phyloP scores from a whole-genome alignment of 345 rosid species.

The Brassica rapa region DNA sequence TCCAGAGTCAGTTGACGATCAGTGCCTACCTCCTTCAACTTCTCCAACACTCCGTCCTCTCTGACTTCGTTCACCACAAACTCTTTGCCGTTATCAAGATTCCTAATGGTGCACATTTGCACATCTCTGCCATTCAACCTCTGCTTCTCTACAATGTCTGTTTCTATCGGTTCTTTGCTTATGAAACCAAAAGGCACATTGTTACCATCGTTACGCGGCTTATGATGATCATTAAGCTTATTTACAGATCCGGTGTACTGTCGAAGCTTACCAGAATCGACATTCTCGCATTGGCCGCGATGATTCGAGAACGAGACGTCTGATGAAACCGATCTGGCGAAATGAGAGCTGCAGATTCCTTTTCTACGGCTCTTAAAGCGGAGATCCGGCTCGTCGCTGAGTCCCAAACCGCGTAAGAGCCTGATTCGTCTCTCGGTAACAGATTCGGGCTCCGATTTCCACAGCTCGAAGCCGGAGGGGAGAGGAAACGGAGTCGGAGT shows the following conservation, averaged over 20 bases:
- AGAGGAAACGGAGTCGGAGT: constrained; percentile 40
- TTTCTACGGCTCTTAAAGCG: constrained; percentile 28
- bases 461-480: constrained; percentile 63
- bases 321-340: constrained; percentile 48
- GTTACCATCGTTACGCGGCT: constrained; percentile 7
- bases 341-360: constrained; percentile 36
- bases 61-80: constrained; percentile 83
- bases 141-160: constrained; percentile 36
- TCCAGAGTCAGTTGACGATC: constrained; percentile 87
- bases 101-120: constrained; percentile 67
- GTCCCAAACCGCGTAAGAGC: constrained; percentile 69
- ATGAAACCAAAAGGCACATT: constrained; percentile 23
- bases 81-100: constrained; percentile 85
- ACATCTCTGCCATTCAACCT: constrained; percentile 37
- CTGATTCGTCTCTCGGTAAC: constrained; percentile 72
- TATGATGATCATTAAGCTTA: constrained; percentile 22
- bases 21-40: constrained; percentile 85
- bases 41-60: constrained; percentile 79
- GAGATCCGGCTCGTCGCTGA: constrained; percentile 54
- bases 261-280: constrained; percentile 31
- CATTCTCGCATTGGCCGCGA: constrained; percentile 34
- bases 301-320: constrained; percentile 39
- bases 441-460: constrained; percentile 82
- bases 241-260: constrained; percentile 43
- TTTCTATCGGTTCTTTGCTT: constrained; percentile 45